Percentiles rank a stretch among this genome's conserved stretches.
Evolutionary conservation across 805 yeast species (phyloP).

Genomic region (Metschnikowia chrysomelidarum): DNA sequence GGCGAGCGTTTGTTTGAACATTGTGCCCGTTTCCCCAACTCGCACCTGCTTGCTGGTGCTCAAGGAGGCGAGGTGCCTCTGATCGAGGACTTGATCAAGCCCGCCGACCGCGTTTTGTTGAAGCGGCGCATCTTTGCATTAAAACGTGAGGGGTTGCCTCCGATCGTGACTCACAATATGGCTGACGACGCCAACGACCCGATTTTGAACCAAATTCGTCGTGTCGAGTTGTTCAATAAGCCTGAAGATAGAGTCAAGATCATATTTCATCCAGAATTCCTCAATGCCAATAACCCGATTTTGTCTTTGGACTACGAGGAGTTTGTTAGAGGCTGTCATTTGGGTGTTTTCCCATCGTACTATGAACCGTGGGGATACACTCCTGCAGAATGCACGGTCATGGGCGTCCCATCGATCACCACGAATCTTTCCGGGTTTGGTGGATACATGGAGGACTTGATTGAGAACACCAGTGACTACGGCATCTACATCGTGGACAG

Average conservation of each 20-base stretch:
- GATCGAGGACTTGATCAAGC: constrained; percentile 77
- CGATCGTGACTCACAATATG: constrained; percentile 97
- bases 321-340: constrained; percentile 95
- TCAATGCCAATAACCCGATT: constrained; percentile 92
- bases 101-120: constrained; percentile 83
- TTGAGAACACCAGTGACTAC: constrained; percentile 90
- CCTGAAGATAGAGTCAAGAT: constrained; percentile 91
- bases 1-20: constrained; percentile 89
- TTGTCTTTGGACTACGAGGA: constrained; percentile 94
- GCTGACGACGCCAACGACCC: constrained; percentile 90
- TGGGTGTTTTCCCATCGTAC: constrained; percentile 97
- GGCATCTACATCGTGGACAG: constrained; percentile 97
- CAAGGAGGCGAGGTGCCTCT: constrained; percentile 69
- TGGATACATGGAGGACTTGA: constrained; percentile 96
- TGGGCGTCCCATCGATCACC: constrained; percentile 98
- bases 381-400: constrained; percentile 98
- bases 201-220: constrained; percentile 83
- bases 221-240: constrained; percentile 86
- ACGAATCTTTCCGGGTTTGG: constrained; percentile 97
- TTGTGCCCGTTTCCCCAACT: constrained; percentile 65
- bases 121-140: constrained; percentile 92
- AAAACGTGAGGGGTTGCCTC: constrained; percentile 86
- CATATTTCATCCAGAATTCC: constrained; percentile 95
- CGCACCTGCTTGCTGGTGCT: constrained; percentile 37
- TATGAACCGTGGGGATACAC: constrained; percentile 99